Conservation (phyloP, 306 rosid genomes). For the Ochetophila trinervis region DNA sequence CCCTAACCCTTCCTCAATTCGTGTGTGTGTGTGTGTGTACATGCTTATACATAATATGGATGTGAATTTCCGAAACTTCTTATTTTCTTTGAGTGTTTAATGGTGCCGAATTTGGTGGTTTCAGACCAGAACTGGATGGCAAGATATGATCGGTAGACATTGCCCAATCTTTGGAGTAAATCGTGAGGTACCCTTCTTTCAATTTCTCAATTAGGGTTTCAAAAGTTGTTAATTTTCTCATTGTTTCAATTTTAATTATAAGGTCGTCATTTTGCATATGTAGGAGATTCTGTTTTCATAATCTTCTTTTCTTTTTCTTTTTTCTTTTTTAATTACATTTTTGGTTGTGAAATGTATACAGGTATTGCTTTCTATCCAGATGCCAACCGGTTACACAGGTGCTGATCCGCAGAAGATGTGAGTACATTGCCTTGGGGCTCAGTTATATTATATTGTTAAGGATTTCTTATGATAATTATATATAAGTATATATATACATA, state of each 20-base stretch:
- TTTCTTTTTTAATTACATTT: not conserved
- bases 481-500: too few species aligned
- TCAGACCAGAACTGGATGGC: slow-evolving; percentile 92
- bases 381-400: slow-evolving; percentile 85
- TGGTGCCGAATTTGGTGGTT: slow-evolving; percentile 11
- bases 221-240: not conserved
- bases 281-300: too few species aligned
- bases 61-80: not conserved
- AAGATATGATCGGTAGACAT: slow-evolving; percentile 85
- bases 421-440: slow-evolving; percentile 17
- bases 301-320: not conserved
- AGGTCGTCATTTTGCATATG: not conserved
- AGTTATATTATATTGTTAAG: not conserved
- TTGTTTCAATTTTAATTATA: not conserved
- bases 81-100: slow-evolving; percentile 1
- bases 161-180: slow-evolving; percentile 87
- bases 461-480: too few species aligned
- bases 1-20: slow-evolving; percentile 4
- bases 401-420: slow-evolving; percentile 89
- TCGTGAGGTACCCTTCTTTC: slow-evolving; percentile 67
- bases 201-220: slow-evolving; percentile 30
- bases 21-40: not conserved
- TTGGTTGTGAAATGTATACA: slow-evolving; percentile 24
- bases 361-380: slow-evolving; percentile 77
- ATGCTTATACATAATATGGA: not conserved